These are phyloP conservation scores for Angomonas ambiguus DNA, from an alignment of 208 protist genomes.

Conservation along the genomic window DNA sequence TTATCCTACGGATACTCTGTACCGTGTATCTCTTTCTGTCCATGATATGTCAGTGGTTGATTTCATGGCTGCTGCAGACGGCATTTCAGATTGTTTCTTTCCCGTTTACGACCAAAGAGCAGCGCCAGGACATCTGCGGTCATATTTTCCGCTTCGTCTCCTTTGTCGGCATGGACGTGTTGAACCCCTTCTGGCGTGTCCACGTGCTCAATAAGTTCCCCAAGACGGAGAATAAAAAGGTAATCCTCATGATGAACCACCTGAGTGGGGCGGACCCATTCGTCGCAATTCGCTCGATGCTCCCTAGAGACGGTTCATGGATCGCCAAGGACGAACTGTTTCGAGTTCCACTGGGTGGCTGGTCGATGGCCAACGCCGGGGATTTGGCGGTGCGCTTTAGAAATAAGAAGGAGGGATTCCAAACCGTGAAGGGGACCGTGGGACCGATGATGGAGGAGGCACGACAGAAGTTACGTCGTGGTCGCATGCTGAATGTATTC, in stretches of 20 bases:
- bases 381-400: conserved; percentile 75
- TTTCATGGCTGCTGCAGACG: conserved; percentile 58
- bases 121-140: conserved; percentile 65
- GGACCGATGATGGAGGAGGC: conserved; percentile 78
- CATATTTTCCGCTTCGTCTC: conserved; percentile 68
- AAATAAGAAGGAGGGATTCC: conserved; percentile 66
- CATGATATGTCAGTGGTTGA: conserved; percentile 48
- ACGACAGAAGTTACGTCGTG: conserved; percentile 50
- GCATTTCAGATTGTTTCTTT: conserved; percentile 56
- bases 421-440: conserved; percentile 76
- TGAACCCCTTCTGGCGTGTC: conserved; percentile 83
- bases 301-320: conserved; percentile 75
- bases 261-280: conserved; percentile 78
- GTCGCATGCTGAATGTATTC: conserved; percentile 79
- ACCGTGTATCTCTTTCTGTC: conserved; percentile 56
- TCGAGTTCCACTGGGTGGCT: conserved; percentile 79
- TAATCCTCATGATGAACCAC: conserved; percentile 87
- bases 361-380: conserved; percentile 66
- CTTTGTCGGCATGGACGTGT: conserved; percentile 48
- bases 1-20: conserved; percentile 35
- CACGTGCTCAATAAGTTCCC: conserved; percentile 68
- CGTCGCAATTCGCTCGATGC: conserved; percentile 54
- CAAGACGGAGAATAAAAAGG: conserved; percentile 46
- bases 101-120: conserved; percentile 50
- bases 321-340: conserved; percentile 79